Conservation (phyloP, 202 grass and related monocot species). For the Setaria italica region DNA sequence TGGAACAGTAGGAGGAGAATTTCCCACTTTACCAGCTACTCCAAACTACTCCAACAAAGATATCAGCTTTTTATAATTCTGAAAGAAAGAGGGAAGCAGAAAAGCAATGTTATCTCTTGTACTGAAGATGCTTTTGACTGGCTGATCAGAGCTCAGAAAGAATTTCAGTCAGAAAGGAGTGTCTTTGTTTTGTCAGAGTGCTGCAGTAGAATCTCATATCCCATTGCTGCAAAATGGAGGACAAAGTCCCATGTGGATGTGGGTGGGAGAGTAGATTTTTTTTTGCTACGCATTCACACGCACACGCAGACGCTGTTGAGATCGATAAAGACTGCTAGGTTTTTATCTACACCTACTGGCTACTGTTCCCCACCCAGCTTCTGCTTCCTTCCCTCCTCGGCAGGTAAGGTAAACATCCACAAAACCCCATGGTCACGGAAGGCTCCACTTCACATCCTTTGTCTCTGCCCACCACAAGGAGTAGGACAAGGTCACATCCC, state of each 20-base stretch:
- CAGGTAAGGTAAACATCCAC: not conserved
- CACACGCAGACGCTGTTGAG: no score
- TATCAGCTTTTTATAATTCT: not conserved
- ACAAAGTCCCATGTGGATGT: not conserved
- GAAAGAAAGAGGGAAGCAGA: not conserved
- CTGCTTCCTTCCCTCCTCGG: constrained; percentile 14
- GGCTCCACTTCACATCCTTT: constrained; percentile 36
- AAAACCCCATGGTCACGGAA: not conserved
- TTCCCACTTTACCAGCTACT: not conserved
- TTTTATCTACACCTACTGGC: not conserved
- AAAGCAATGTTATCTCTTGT: not conserved
- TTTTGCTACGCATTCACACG: not conserved
- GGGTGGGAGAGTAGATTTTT: not conserved
- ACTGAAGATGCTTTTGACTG: not conserved
- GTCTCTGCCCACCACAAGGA: constrained; percentile 18
- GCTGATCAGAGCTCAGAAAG: not conserved
- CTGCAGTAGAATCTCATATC: not conserved
- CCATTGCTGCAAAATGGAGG: not conserved
- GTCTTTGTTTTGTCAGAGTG: not conserved
- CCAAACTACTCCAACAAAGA: not conserved
- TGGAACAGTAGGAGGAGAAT: not conserved
- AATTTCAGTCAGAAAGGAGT: not conserved
- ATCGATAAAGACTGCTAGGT: not conserved
- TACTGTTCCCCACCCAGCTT: not conserved
- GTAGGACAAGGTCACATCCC: not conserved